Base-by-base conservation (phyloP, 2,329 filamentous ascomycete genomes). In the Biscogniauxia marginata region DNA sequence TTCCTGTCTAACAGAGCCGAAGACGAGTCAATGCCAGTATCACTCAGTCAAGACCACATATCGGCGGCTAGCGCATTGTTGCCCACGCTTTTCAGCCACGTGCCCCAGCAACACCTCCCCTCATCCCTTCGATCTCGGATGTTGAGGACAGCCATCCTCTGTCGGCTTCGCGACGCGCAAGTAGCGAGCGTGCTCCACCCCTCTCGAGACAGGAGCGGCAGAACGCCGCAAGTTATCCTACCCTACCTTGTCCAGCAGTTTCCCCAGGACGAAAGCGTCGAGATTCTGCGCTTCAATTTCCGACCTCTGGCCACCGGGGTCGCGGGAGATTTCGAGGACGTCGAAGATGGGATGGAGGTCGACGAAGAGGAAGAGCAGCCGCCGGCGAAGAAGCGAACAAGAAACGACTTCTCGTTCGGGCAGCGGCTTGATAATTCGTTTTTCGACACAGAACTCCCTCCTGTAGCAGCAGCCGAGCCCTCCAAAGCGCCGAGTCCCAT, bases 101-200 rank as follows among this genome's bases (percentile, higher is more conserved):
- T 95, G 3, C 85, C 88, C 1, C 84, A 88, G 54, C 78, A 84
- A 50, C 79, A 85, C 67, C 74, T 96, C 39, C 83, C 88, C n/a
- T 84, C 87, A 7, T 84, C 88, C 1, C 70, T 91, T 19, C 87
- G 93, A 52, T 83, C 86, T 9, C 84, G 91, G 49, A 79, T 96
- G 60, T 91, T 97, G 67, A 88, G 90, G 61, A 90, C 90, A 2
- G 89, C 91, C 19, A 88, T 96, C 54, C 75, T 96, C 20, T 83
- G 80, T 4, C 79, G 81, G 57, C 81, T 87, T 70, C 86, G 85
- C 67, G 79, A 86, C 25, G 88, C 89, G 45, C 90, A 97, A 82
- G 68, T 95, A 9, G 85, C 91, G 5, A 93, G 91, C 70, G 86
- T 96, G 11, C 77, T 97, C 57, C 91, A 95, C 71, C 90, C 91